Evolutionary conservation across 1,284 basidiomycete genomes (phyloP), one percentile per base, ranked within the genome.

Genomic region (Athelia psychrophila): DNA sequence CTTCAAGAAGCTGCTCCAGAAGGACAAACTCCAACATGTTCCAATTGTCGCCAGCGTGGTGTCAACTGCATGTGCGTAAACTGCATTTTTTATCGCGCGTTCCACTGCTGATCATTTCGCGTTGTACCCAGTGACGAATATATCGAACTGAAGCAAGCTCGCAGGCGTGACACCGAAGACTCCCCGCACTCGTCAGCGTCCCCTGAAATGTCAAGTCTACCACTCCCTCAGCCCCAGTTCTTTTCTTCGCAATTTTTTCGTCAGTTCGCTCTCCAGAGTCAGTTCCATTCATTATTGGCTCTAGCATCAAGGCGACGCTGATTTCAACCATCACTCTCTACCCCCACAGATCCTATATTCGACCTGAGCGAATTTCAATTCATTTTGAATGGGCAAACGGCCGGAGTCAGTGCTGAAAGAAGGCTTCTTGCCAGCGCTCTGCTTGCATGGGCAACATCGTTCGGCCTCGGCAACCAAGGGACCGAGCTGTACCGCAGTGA

Each of bases 371-470:
- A 94, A 63, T 93, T 73, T 79, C 19, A 78, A 90, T 44, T 93
- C 84, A 68, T 60, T 76, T 44, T 75, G 84, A 57, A 78, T 86
- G 66, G 58, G 72, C 49, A 74, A 68, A 6, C 73, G 78, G 30
- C 72, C n/a, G 38, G 79, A 13, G 73, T 91, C 2, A 71, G 75
- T 18, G 69, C 77, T 51, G 79, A 87, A 54, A 86, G 81, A 16
- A 77, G 78, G 49, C 77, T 91, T 51, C 74, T 91, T 45, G 75
- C 83, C 5, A 82, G 87, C 76, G 64, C 87, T 24, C 73, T 94
- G n/a, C 88, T 90, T 49, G 80, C 86, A 18, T 95, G 92, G 92
- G 93, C 91, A 0, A 80, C 85, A 2, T 91, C 89, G 23, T 94
- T 90, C 63, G 93, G 93, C 22, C 73, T 95, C 44, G 83, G 94